Base-by-base conservation (phyloP, 305 asterid genomes). In the Plantago lanceolata region DNA sequence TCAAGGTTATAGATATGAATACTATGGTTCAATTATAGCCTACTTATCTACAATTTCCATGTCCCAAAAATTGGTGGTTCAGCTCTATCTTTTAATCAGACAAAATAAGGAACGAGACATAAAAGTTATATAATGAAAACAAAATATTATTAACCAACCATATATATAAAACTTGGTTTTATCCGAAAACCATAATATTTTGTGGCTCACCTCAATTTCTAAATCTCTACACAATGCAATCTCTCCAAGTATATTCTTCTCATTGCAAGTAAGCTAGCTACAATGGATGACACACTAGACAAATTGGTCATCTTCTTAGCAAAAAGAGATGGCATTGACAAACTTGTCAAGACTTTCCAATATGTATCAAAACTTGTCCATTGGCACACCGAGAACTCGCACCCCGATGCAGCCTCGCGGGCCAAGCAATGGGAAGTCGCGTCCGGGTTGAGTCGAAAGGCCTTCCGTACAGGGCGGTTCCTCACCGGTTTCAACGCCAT, bases 361-460 rank as follows among this genome's bases (percentile, higher is more conserved):
- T 92, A 92, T 52, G 95, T 87, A 24, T 89, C 94, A 48, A 92
- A 92, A 58, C 76, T 92, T 6, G 81, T 69, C 64, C 94, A 92
- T 61, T 89, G 92, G 91, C 95, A 79, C 33, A 73, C 55, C 1
- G 84, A 85, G 43, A 33, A 50, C 1, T 67, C 82, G 0, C 79
- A 68, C 31, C 95, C 96, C 1, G 88, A 73, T 4, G 47, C 67
- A 2, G 96, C 96, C 5, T 37, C 33, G 11, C 61, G 87, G 62
- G 96, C 96, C 75, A 89, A 89, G 87, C 75, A 82, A 54, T 89
- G 96, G 91, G 98, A 92, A 66, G 87, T 84, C 1, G 90, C 98
- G 17, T 71, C 98, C 9, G 90, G 96, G 16, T 88, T 92, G 57
- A 87, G 96, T 56, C 90, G 96, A n/a, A 92, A 92, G 69, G 98